phyloP scores from a whole-genome alignment of 2,329 filamentous ascomycete species.

The Gnomoniopsis smithogilvyi region DNA sequence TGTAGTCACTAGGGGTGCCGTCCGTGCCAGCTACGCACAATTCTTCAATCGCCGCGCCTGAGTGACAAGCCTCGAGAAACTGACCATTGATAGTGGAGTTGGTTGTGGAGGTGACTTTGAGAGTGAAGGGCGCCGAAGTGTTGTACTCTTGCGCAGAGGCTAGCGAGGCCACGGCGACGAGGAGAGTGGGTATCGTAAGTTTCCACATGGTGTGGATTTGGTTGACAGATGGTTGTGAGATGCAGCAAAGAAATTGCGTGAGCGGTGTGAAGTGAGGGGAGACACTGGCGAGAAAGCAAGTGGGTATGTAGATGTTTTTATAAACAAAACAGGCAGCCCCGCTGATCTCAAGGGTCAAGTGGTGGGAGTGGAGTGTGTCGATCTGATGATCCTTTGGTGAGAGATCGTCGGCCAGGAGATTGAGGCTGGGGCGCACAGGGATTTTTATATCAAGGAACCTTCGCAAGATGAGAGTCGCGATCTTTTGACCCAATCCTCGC shows the following conservation, averaged over 20 bases:
- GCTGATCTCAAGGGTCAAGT: too few relatives aligned
- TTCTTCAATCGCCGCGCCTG: slow-evolving; percentile 31
- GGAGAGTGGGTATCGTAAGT: slow-evolving; percentile 23
- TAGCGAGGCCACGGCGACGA: slow-evolving; percentile 26
- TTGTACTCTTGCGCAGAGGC: slow-evolving; percentile 27
- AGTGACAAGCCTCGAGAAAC: slow-evolving; percentile 30
- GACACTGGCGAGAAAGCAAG: background rate
- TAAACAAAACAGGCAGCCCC: too few relatives aligned
- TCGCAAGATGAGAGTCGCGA: too few relatives aligned
- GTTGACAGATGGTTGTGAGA: background rate
- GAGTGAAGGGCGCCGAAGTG: slow-evolving; percentile 31
- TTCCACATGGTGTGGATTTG: slow-evolving; percentile 22
- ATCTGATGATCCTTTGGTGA: too few relatives aligned
- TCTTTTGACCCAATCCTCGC: too few relatives aligned
- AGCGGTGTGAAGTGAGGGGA: background rate
- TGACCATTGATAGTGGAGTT: slow-evolving; percentile 28
- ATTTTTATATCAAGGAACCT: too few relatives aligned
- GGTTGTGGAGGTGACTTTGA: slow-evolving; percentile 26
- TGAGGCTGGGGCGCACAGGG: too few relatives aligned
- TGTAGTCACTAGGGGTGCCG: slow-evolving; percentile 18
- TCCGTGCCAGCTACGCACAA: slow-evolving; percentile 26
- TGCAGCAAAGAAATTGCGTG: too few relatives aligned
- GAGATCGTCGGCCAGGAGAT: too few relatives aligned
- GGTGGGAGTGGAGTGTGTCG: too few relatives aligned
- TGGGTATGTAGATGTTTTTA: too few relatives aligned